Percentiles rank a stretch among this genome's conserved stretches.
Conservation (phyloP, 768 basidiomycete genomes). For the Suillus fuscotomentosus region DNA sequence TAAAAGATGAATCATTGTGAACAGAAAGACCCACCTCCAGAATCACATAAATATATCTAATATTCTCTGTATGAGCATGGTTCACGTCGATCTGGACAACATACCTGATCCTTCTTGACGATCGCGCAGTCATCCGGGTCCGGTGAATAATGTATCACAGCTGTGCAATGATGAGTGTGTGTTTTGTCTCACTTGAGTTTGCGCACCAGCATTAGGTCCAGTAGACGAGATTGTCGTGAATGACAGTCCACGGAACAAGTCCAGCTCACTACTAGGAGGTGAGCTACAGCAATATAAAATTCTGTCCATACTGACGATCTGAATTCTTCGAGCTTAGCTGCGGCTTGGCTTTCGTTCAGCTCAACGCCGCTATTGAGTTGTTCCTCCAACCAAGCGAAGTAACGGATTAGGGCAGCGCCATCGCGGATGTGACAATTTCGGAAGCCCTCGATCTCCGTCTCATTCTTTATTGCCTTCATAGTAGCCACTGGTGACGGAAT, state of each 20-base stretch:
- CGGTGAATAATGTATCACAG: conserved; percentile 93
- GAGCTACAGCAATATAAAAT: not conserved
- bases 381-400: conserved; percentile 96
- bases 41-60: conserved; percentile 79
- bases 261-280: conserved; percentile 55
- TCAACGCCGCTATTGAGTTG: conserved; percentile 59
- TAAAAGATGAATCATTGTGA: not conserved
- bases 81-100: conserved; percentile 1
- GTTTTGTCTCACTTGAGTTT: not conserved
- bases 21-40: conserved; percentile 56
- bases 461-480: conserved; percentile 79
- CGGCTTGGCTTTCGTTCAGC: conserved; percentile 78
- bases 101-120: conserved; percentile 73
- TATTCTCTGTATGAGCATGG: conserved; percentile 33
- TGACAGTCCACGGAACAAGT: conserved; percentile 81
- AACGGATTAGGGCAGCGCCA: conserved; percentile 81
- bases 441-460: conserved; percentile 85
- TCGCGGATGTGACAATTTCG: conserved; percentile 86
- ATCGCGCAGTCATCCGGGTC: conserved; percentile 69
- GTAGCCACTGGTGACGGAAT: conserved; percentile 74
- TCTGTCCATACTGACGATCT: conserved; percentile 59
- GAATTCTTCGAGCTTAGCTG: conserved; percentile 75
- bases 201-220: conserved; percentile 86
- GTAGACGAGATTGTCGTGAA: conserved; percentile 92
- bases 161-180: conserved; percentile 33